phyloP scores from a whole-genome alignment of 2,329 filamentous ascomycete species.

The Ophiocordyceps australis region DNA sequence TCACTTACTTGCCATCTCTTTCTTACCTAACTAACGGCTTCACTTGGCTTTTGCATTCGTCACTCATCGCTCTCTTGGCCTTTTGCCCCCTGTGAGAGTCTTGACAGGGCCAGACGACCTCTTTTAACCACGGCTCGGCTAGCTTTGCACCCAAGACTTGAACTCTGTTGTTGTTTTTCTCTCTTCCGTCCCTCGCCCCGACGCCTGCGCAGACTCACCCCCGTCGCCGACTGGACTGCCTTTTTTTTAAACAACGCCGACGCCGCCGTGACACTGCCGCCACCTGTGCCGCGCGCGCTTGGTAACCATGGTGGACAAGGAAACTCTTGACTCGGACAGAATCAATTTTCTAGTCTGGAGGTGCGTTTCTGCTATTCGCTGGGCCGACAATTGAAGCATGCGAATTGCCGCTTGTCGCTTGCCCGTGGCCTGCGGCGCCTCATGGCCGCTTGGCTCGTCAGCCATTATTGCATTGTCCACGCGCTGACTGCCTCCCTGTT shows the following conservation, averaged over 20 bases:
- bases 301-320: constrained; percentile 31
- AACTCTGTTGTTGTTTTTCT: background rate
- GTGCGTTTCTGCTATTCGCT: constrained; percentile 30
- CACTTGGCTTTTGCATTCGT: too few relatives aligned
- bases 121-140: too few relatives aligned
- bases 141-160: too few relatives aligned
- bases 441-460: constrained; percentile 1
- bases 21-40: too few relatives aligned
- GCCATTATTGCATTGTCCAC: background rate
- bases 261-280: constrained; percentile 12
- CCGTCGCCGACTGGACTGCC: too few relatives aligned
- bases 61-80: too few relatives aligned
- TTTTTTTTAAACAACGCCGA: constrained; percentile 2
- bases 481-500: constrained; percentile 4
- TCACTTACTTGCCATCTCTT: constrained; percentile 1
- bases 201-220: constrained; percentile 1
- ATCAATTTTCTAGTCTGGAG: constrained; percentile 56
- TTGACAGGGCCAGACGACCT: too few relatives aligned
- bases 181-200: constrained; percentile 1
- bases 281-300: constrained; percentile 12
- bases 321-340: constrained; percentile 46
- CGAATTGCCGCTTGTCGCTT: background rate
- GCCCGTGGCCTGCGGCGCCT: background rate
- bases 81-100: too few relatives aligned
- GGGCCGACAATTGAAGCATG: background rate